Conservation (phyloP, 1,284 basidiomycete genomes). For the Retiboletus fuscus region DNA sequence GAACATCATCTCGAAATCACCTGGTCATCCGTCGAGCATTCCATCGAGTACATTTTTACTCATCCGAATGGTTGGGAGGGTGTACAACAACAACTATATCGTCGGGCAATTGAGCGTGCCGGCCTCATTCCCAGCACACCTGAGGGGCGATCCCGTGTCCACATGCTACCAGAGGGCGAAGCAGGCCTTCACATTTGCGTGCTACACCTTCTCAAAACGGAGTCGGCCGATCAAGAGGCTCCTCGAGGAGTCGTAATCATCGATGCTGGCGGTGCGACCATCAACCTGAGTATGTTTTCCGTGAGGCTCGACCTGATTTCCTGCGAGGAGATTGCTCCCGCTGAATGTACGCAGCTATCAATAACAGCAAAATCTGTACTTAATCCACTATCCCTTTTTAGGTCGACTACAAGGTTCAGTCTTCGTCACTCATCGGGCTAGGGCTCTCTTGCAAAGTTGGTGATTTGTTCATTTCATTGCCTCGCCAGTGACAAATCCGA, state of each 20-base stretch:
- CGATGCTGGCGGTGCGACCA: slow-evolving; percentile 17
- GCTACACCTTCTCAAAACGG: background rate
- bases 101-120: slow-evolving; percentile 47
- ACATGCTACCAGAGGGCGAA: slow-evolving; percentile 42
- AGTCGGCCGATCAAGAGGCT: slow-evolving; percentile 39
- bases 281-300: slow-evolving; percentile 61
- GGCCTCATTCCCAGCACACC: slow-evolving; percentile 43
- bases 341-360: slow-evolving; percentile 50
- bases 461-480: slow-evolving; percentile 35
- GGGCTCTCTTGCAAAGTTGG: slow-evolving; percentile 45
- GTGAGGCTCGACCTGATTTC: slow-evolving; percentile 40
- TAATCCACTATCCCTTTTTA: background rate
- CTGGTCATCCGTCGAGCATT: slow-evolving; percentile 47
- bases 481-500: slow-evolving; percentile 33
- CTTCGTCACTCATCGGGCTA: slow-evolving; percentile 55
- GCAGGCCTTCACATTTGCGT: slow-evolving; percentile 41
- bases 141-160: slow-evolving; percentile 27
- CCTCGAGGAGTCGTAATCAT: slow-evolving; percentile 44
- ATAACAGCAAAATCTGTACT: background rate
- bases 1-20: slow-evolving; percentile 51
- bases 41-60: slow-evolving; percentile 49
- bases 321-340: slow-evolving; percentile 50
- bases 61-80: slow-evolving; percentile 58
- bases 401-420: slow-evolving; percentile 40
- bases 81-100: slow-evolving; percentile 49